These are phyloP conservation scores for Tardiomyces depauwii DNA, from an alignment of 1,139 yeast genomes.

Conservation along the genomic window DNA sequence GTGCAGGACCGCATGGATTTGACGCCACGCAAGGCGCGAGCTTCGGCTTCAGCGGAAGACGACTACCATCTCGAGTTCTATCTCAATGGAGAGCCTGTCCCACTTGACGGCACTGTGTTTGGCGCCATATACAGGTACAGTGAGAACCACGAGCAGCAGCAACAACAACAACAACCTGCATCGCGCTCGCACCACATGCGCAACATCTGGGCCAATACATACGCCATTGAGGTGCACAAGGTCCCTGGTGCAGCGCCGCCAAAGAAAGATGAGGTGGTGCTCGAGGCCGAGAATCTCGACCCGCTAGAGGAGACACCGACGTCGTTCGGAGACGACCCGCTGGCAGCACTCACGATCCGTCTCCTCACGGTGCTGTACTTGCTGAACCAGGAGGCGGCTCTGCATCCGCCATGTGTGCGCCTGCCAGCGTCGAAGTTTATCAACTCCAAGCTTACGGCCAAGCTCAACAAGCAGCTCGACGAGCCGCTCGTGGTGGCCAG, in stretches of 20 bases:
- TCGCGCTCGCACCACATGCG: slow-evolving; percentile 8
- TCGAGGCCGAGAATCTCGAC: slow-evolving; percentile 25
- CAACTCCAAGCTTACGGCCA: slow-evolving; percentile 79
- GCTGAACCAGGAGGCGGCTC: slow-evolving; percentile 23
- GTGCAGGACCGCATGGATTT: background rate
- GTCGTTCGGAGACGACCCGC: slow-evolving; percentile 32
- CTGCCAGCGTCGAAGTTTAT: slow-evolving; percentile 35
- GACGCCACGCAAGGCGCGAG: slow-evolving; percentile 6
- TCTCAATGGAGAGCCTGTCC: slow-evolving; percentile 49
- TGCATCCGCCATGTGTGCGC: slow-evolving; percentile 1
- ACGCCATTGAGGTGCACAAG: slow-evolving; percentile 42
- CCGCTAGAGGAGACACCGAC: slow-evolving; percentile 18
- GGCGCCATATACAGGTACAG: slow-evolving; percentile 61
- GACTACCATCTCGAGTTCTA: slow-evolving; percentile 48
- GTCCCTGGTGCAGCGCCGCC: slow-evolving; percentile 22
- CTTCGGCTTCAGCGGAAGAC: slow-evolving; percentile 4
- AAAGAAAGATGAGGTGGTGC: slow-evolving; percentile 7
- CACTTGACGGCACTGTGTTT: slow-evolving; percentile 63
- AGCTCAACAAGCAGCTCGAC: slow-evolving; percentile 76
- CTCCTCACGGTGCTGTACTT: slow-evolving; percentile 44
- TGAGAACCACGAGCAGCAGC: slow-evolving; percentile 20
- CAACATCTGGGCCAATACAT: slow-evolving; percentile 47
- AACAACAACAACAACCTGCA: background rate
- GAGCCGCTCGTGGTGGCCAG: slow-evolving; percentile 85
- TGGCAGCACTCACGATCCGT: slow-evolving; percentile 41